Percentiles rank a stretch among this genome's conserved stretches.
phyloP scores from a whole-genome alignment of 345 rosid genomes.

The Syzygium grande region DNA sequence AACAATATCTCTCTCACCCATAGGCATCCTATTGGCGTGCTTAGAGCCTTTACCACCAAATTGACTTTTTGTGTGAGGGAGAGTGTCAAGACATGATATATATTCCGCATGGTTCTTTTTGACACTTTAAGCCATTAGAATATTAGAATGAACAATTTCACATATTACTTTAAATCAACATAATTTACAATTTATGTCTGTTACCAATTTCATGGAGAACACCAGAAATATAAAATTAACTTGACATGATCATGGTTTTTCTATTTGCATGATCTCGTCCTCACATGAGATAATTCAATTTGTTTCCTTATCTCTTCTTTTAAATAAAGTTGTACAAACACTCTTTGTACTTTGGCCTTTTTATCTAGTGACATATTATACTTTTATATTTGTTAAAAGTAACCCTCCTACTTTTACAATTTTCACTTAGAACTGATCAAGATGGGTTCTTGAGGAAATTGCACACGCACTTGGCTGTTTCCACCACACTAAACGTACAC shows the following conservation, averaged over 20 bases:
- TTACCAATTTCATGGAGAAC: background rate
- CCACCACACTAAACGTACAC: background rate
- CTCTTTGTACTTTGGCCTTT: background rate
- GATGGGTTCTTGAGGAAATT: background rate
- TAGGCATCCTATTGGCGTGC: background rate
- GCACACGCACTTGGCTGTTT: background rate
- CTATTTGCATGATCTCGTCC: background rate
- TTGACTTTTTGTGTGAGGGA: background rate
- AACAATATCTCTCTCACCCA: background rate
- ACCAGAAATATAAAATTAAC: background rate
- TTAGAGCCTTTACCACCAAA: background rate
- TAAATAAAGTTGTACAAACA: background rate
- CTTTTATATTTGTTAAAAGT: background rate
- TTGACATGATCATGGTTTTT: background rate
- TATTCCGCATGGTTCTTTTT: background rate
- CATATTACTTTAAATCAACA: background rate
- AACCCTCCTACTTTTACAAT: background rate
- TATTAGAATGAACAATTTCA: background rate
- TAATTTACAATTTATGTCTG: background rate
- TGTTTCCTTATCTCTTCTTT: background rate
- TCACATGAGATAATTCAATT: background rate
- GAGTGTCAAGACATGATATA: rapidly evolving
- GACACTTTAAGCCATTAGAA: background rate
- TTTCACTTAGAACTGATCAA: background rate
- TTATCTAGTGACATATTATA: background rate